Percentiles rank a stretch among this genome's conserved stretches.
phyloP scores from a whole-genome alignment of 139 green algal species.

The Chlamydomonas sphaeroides region DNA sequence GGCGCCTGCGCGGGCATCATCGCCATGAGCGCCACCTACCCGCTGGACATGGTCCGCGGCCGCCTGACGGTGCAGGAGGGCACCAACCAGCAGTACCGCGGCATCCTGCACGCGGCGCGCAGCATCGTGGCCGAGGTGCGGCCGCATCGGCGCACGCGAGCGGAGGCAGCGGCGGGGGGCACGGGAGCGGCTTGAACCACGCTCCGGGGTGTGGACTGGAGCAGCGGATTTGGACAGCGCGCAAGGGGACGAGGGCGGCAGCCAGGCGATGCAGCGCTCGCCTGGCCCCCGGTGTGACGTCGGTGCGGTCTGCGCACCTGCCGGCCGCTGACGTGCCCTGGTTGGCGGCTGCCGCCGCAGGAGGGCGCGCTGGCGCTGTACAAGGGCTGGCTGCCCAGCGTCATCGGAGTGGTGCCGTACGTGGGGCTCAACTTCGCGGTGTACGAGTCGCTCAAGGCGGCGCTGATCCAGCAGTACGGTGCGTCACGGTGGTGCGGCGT shows the following conservation, averaged over 20 bases:
- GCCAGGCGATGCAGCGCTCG: too few relatives aligned
- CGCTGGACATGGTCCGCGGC: constrained; percentile 97
- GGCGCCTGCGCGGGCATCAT: constrained; percentile 95
- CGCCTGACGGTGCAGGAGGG: constrained; percentile 89
- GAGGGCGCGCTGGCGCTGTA: constrained; percentile 94
- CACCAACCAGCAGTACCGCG: constrained; percentile 81
- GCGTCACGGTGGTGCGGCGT: too few relatives aligned
- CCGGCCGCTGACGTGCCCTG: too few relatives aligned
- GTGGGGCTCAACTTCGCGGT: constrained; percentile 99
- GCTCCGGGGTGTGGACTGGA: too few relatives aligned
- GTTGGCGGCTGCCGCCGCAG: constrained; percentile 52
- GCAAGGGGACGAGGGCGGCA: too few relatives aligned
- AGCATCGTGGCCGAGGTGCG: constrained; percentile 81
- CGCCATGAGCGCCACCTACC: constrained; percentile 98
- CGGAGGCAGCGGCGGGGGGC: too few relatives aligned
- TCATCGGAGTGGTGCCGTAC: constrained; percentile 98
- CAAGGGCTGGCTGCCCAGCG: constrained; percentile 95
- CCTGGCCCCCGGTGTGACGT: too few relatives aligned
- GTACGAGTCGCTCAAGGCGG: constrained; percentile 96
- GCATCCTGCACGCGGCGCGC: constrained; percentile 88
- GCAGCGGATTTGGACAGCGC: too few relatives aligned
- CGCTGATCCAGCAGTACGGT: constrained; percentile 80
- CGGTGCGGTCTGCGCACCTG: too few relatives aligned
- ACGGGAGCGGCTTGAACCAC: too few relatives aligned
- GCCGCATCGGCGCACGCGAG: too few relatives aligned